phyloP scores from a whole-genome alignment of 176 grass and related monocot species.

The Hyparrhenia diplandra region DNA sequence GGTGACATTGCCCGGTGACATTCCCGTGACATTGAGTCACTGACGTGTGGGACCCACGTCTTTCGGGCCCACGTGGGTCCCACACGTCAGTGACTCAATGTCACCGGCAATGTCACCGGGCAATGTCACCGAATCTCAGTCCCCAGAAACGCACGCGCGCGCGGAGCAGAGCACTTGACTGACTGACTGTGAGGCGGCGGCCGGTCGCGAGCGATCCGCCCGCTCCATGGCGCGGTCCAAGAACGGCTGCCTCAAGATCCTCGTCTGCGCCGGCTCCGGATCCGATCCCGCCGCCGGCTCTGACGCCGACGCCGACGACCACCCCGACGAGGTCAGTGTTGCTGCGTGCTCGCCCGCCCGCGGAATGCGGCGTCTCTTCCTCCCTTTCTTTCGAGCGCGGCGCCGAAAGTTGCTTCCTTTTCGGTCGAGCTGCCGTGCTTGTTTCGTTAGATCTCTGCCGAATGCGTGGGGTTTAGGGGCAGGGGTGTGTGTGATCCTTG shows the following conservation, averaged over 20 bases:
- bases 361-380: conserved; percentile 7
- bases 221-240: conserved; percentile 45
- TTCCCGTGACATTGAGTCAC: too few relatives aligned
- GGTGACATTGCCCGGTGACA: too few relatives aligned
- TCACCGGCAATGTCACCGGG: too few relatives aligned
- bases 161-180: neutral
- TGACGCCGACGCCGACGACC: conserved; percentile 41
- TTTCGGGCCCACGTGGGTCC: too few relatives aligned
- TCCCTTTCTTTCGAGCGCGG: neutral
- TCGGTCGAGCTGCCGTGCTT: conserved; percentile 15
- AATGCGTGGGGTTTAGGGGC: conserved; percentile 2
- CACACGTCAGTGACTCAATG: too few relatives aligned
- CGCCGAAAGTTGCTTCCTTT: conserved; percentile 13
- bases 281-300: conserved; percentile 41
- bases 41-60: too few relatives aligned
- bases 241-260: conserved; percentile 77
- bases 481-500: neutral
- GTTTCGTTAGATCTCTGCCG: conserved; percentile 29
- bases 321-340: conserved; percentile 41
- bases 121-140: too few relatives aligned
- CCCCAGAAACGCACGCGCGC: conserved; percentile 34
- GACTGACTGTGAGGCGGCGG: conserved; percentile 11
- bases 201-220: neutral
- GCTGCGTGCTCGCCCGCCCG: neutral
- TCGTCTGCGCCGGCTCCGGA: conserved; percentile 49